These are phyloP conservation scores for Claviceps arundinis DNA, from an alignment of 2,329 filamentous ascomycete species.

Conservation along the genomic window DNA sequence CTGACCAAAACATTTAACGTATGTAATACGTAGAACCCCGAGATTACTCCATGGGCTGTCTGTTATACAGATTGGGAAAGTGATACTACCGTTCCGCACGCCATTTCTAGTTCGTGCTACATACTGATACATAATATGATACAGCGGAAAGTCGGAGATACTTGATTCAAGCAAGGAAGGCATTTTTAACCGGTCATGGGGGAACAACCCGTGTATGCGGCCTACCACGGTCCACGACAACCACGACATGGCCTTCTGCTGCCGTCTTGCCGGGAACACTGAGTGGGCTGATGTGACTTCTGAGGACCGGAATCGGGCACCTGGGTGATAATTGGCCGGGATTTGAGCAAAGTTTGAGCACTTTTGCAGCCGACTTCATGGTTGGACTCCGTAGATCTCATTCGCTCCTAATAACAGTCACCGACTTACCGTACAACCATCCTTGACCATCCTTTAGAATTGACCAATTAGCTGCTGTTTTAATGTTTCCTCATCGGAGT, in stretches of 20 bases:
- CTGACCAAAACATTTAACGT: not conserved
- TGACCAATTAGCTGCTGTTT: too few relatives aligned
- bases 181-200: not conserved
- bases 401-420: too few relatives aligned
- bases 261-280: not conserved
- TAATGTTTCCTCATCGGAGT: too few relatives aligned
- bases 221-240: not conserved
- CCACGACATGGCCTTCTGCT: too few relatives aligned
- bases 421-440: too few relatives aligned
- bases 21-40: not conserved
- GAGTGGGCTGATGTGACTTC: not conserved
- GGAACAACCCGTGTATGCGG: not conserved
- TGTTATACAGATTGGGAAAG: not conserved
- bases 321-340: too few relatives aligned
- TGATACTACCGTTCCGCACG: not conserved
- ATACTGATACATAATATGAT: not conserved
- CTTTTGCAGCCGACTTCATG: too few relatives aligned
- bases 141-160: slow-evolving; percentile 3
- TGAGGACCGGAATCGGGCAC: not conserved
- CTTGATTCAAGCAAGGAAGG: not conserved
- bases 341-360: too few relatives aligned
- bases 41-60: not conserved
- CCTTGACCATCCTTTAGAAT: too few relatives aligned
- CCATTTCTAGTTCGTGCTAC: not conserved
- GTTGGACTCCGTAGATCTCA: too few relatives aligned